Evolutionary conservation across 2,329 filamentous ascomycete genomes (phyloP), one percentile per base, ranked within the genome.

Genomic region (Dothiorella sarmentorum): DNA sequence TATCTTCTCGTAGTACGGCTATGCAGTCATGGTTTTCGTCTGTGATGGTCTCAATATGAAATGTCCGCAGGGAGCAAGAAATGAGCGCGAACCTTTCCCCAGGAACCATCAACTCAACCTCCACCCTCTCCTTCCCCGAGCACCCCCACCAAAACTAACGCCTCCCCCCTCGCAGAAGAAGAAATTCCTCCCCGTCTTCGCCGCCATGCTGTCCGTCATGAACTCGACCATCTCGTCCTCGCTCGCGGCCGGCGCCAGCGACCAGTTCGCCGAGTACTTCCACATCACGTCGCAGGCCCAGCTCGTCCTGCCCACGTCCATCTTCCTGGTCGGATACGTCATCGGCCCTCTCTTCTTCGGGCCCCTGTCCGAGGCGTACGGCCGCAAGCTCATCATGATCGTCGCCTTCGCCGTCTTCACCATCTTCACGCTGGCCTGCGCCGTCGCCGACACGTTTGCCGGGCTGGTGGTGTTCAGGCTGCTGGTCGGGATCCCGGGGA

Each of bases 181-280:
- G 64, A 89, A 88, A 67, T 63, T 72, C 1, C 72, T 75, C 35
- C 77, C 88, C 5, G 66, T 86, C 2, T 66, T 82, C 24, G 77
- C 82, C 0, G 80, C 80, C 1, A 83, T 85, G 72, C 68, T 81
- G 62, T 77, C 81, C 56, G 85, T 89, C 42, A 76, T 88, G 67
- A 90, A 90, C 69, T 85, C 81, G 24, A 89, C 86, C 9, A 82
- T 89, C 72, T 83, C 82, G 1, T 87, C 82, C 40, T 78, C 85
- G 0, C 75, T 90, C 4, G 84, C 86, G 1, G 83, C 84, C 58
- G 86, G 86, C 69, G 83, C 84, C 13, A 78, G 85, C 2, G 77
- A 80, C 2, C 80, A 77, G 53, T 86, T 89, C 45, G 74, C 79
- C 2, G 67, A 71, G 3, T 77, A 86, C 63, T 90, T 86, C 72